A percentile compares a stretch with the other conserved stretches of the same genome.
Evolutionary conservation across 2,329 filamentous ascomycete species (phyloP).

Genomic region (Colletotrichum graminicola): DNA sequence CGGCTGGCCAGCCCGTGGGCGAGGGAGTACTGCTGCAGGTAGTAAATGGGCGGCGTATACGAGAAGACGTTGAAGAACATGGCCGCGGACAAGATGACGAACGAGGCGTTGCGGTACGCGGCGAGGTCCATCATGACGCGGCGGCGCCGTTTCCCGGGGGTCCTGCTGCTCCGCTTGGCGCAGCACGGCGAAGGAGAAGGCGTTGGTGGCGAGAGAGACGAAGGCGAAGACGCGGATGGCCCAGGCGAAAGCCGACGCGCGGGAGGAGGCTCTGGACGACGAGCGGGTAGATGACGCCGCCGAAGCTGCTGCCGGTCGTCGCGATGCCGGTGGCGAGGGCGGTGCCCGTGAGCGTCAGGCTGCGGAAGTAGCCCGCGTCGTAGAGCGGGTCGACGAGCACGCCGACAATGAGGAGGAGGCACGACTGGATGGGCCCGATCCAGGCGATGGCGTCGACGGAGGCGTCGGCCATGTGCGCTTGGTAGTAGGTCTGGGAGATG

Average conservation of each 20-base stretch:
- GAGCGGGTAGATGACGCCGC: conserved; percentile 55
- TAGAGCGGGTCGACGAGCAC: conserved; percentile 55
- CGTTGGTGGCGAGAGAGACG: conserved; percentile 49
- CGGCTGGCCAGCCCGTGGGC: conserved; percentile 49
- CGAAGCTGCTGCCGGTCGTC: conserved; percentile 56
- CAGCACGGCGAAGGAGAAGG: conserved; percentile 48
- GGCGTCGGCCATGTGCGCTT: conserved; percentile 37
- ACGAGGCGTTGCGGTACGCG: conserved; percentile 49
- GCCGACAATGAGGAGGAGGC: conserved; percentile 53
- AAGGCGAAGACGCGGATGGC: conserved; percentile 53
- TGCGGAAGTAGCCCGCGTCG: conserved; percentile 54
- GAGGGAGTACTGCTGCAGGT: conserved; percentile 58
- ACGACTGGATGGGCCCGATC: conserved; percentile 51
- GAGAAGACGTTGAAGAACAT: conserved; percentile 52
- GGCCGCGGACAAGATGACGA: conserved; percentile 50
- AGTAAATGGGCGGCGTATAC: conserved; percentile 59
- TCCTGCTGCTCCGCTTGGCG: conserved; percentile 43
- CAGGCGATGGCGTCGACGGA: conserved; percentile 51
- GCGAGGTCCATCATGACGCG: conserved; percentile 48
- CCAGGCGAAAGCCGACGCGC: conserved; percentile 52
- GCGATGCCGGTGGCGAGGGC: conserved; percentile 58
- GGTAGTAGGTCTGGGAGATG: conserved; percentile 53
- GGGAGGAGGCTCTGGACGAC: conserved; percentile 50
- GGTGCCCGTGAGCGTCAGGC: conserved; percentile 50
- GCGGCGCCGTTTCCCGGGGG: conserved; percentile 16